Conservation (phyloP, 1,139 yeast genomes). For the Yamadazyma dushanensis region DNA sequence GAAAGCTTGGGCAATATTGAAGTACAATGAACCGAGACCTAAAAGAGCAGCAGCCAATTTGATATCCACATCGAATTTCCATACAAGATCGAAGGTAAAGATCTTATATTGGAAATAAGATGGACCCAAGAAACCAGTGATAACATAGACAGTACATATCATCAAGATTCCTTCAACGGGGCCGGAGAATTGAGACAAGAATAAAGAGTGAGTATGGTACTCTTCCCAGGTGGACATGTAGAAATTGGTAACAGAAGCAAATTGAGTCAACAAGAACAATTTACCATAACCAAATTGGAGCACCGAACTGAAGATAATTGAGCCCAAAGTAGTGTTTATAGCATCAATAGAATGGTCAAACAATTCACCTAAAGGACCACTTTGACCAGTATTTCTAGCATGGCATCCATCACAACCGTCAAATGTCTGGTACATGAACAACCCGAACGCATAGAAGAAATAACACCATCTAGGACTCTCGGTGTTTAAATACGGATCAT, state of each 20-base stretch:
- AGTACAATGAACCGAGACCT: constrained; percentile 59
- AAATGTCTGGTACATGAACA: constrained; percentile 90
- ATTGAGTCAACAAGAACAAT: constrained; percentile 64
- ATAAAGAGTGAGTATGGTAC: constrained; percentile 84
- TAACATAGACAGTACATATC: constrained; percentile 52
- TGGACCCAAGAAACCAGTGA: constrained; percentile 73
- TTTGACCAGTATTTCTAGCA: constrained; percentile 90
- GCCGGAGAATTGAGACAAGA: constrained; percentile 78
- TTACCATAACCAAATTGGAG: constrained; percentile 72
- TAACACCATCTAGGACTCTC: constrained; percentile 82
- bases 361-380: constrained; percentile 92
- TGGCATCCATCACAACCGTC: constrained; percentile 97
- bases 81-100: constrained; percentile 31
- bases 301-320: constrained; percentile 70
- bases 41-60: constrained; percentile 46
- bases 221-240: constrained; percentile 96
- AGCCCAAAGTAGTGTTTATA: constrained; percentile 79
- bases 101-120: constrained; percentile 57
- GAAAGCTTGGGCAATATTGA: constrained; percentile 74
- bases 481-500: constrained; percentile 64
- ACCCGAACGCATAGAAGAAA: constrained; percentile 75
- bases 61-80: constrained; percentile 28
- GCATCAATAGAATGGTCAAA: constrained; percentile 96
- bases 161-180: constrained; percentile 92
- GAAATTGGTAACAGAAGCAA: constrained; percentile 77